These are phyloP conservation scores for Penicillium taxi DNA, from an alignment of 495 filamentous ascomycete species.

Conservation along the genomic window DNA sequence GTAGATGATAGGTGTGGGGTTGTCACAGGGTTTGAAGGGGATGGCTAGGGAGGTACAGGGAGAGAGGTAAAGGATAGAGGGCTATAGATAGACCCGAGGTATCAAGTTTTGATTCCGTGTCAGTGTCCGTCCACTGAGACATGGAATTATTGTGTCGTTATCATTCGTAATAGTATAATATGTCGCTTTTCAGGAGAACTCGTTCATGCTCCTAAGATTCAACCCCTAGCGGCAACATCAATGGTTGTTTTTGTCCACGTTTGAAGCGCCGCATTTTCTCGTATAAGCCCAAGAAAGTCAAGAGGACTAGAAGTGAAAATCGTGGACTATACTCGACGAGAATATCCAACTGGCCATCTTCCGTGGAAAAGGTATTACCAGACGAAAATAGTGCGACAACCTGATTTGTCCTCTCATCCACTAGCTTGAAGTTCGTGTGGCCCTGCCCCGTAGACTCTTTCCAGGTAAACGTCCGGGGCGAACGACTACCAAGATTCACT, in stretches of 20 bases:
- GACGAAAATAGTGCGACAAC: conserved; percentile 26
- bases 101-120: too few relatives aligned
- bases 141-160: too few relatives aligned
- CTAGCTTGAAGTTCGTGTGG: background rate
- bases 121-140: too few relatives aligned
- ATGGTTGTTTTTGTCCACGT: too few relatives aligned
- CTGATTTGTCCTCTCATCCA: conserved; percentile 10
- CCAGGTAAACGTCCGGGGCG: conserved; percentile 22
- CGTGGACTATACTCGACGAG: conserved; percentile 9
- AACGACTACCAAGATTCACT: conserved; percentile 9
- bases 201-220: too few relatives aligned
- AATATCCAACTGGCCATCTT: conserved; percentile 14
- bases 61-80: background rate
- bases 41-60: conserved; percentile 1
- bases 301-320: conserved; percentile 16
- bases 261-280: conserved; percentile 16
- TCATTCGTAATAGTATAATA: too few relatives aligned
- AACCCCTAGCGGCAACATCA: too few relatives aligned
- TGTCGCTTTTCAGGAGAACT: too few relatives aligned
- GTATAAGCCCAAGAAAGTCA: conserved; percentile 15
- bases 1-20: conserved; percentile 39
- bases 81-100: too few relatives aligned
- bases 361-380: conserved; percentile 9
- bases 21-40: conserved; percentile 38
- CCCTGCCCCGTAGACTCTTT: conserved; percentile 16